Evolutionary conservation across 1,284 basidiomycete genomes (phyloP).

Genomic region (Cryptococcus amylolentus): DNA sequence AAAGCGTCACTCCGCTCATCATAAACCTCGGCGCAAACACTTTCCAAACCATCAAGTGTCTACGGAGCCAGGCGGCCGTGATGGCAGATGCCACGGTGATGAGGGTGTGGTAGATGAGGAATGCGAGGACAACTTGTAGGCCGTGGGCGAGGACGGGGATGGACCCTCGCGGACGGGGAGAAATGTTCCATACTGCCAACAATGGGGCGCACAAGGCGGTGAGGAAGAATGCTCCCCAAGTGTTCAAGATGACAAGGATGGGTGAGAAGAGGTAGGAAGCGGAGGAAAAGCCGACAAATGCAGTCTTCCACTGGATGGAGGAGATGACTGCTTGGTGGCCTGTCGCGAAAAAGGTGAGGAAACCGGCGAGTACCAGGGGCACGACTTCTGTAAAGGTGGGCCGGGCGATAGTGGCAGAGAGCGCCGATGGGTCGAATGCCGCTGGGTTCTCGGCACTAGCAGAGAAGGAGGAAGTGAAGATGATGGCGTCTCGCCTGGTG

Average conservation of each 20-base stretch:
- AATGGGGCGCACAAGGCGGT: constrained; percentile 66
- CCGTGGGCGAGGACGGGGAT: constrained; percentile 48
- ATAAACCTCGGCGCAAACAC: constrained; percentile 95
- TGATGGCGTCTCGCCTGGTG: constrained; percentile 66
- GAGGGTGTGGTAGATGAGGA: constrained; percentile 66
- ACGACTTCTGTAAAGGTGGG: constrained; percentile 66
- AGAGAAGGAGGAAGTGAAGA: constrained; percentile 49
- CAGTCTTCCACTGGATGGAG: constrained; percentile 92
- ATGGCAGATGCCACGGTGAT: constrained; percentile 68
- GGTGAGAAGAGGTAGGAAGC: constrained; percentile 74
- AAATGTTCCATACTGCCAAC: constrained; percentile 83
- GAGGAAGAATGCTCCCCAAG: constrained; percentile 67
- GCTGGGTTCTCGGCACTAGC: constrained; percentile 19
- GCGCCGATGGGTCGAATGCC: constrained; percentile 50
- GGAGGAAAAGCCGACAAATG: constrained; percentile 70
- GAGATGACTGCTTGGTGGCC: constrained; percentile 89
- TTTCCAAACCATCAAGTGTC: constrained; percentile 99
- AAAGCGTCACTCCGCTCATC: constrained; percentile 57
- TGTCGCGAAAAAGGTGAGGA: constrained; percentile 77
- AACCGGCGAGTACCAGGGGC: constrained; percentile 69
- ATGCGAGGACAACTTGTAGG: constrained; percentile 58
- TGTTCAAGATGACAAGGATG: constrained; percentile 74
- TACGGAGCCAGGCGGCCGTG: constrained; percentile 70
- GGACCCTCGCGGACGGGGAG: constrained; percentile 54
- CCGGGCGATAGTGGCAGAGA: constrained; percentile 35